phyloP scores from a whole-genome alignment of 129 eudicot genomes.

The Lactuca saligna region DNA sequence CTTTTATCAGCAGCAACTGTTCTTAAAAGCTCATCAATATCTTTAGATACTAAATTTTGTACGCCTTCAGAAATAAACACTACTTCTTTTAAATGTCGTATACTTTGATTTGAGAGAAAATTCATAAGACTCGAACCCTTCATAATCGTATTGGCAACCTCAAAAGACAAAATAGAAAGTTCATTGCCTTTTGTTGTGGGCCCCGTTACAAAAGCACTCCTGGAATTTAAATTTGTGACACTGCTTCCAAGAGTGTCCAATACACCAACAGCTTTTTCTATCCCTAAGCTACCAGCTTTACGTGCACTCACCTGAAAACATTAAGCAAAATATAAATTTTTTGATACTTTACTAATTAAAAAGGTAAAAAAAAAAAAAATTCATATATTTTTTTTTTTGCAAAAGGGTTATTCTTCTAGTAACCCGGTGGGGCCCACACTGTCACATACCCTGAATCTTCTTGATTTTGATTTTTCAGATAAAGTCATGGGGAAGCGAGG shows the following conservation, averaged over 20 bases:
- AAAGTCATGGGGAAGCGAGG: slow-evolving; percentile 56
- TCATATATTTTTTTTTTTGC: not conserved
- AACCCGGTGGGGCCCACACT: not conserved
- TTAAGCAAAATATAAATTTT: not conserved
- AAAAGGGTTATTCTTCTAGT: no score
- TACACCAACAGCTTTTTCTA: slow-evolving; percentile 71
- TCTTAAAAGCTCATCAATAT: slow-evolving; percentile 65
- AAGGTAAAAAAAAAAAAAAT: not conserved
- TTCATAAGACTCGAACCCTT: slow-evolving; percentile 83
- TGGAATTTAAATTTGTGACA: slow-evolving; percentile 59
- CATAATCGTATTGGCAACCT: slow-evolving; percentile 93
- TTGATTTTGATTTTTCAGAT: slow-evolving; percentile 61
- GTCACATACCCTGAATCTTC: slow-evolving; percentile 43
- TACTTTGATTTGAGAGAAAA: slow-evolving; percentile 50
- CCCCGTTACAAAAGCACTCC: slow-evolving; percentile 64
- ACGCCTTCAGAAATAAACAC: slow-evolving; percentile 81
- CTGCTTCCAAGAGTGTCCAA: slow-evolving; percentile 87
- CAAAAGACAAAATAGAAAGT: slow-evolving; percentile 77
- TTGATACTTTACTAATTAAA: no score
- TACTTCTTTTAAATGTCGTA: slow-evolving; percentile 55
- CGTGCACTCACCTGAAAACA: slow-evolving; percentile 55
- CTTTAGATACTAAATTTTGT: slow-evolving; percentile 66
- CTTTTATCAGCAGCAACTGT: slow-evolving; percentile 80
- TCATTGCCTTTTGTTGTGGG: slow-evolving; percentile 63
- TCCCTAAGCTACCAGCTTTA: slow-evolving; percentile 63